Percentiles rank a stretch among this genome's conserved stretches.
Conservation (phyloP, 1,284 basidiomycete genomes). For the Mycosarcoma mackinlayi region DNA sequence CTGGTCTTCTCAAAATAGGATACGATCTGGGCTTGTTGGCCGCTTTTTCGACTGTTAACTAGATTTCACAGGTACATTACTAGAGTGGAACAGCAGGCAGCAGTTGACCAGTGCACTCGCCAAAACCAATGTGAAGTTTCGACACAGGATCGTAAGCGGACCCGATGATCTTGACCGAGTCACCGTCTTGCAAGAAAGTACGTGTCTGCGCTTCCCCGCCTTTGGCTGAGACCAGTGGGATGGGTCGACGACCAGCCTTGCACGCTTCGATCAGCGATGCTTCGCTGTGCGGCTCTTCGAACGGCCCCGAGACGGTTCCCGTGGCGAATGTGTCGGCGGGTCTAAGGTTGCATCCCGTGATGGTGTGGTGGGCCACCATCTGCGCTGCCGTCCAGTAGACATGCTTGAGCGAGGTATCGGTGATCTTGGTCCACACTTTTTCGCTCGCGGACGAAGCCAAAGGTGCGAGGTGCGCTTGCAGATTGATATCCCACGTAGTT, state of each 20-base stretch:
- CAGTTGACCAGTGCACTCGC: conserved; percentile 13
- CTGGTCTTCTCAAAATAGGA: conserved; percentile 15
- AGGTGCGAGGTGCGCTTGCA: conserved; percentile 14
- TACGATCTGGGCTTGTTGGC: conserved; percentile 29
- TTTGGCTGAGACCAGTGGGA: conserved; percentile 4
- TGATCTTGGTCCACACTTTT: conserved; percentile 16
- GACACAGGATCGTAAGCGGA: conserved; percentile 8
- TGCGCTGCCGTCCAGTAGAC: conserved; percentile 39
- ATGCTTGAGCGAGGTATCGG: conserved; percentile 24
- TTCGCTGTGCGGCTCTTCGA: conserved; percentile 11
- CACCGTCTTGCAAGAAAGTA: conserved; percentile 10
- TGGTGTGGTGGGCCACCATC: conserved; percentile 36
- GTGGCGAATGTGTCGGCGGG: conserved; percentile 33
- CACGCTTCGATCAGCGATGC: conserved; percentile 23
- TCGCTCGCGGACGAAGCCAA: neutral
- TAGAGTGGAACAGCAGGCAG: conserved; percentile 1
- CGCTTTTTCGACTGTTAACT: conserved; percentile 16
- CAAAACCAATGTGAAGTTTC: conserved; percentile 16
- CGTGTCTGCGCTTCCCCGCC: conserved; percentile 7
- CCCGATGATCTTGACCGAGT: conserved; percentile 9
- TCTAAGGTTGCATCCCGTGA: conserved; percentile 25
- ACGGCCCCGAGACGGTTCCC: conserved; percentile 27
- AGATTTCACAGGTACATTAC: neutral
- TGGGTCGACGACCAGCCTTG: conserved; percentile 14
- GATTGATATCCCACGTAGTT: conserved; percentile 13